Evolutionary conservation across 352 stramenopile genomes (phyloP).

Genomic region (Pythium phragmiticola): DNA sequence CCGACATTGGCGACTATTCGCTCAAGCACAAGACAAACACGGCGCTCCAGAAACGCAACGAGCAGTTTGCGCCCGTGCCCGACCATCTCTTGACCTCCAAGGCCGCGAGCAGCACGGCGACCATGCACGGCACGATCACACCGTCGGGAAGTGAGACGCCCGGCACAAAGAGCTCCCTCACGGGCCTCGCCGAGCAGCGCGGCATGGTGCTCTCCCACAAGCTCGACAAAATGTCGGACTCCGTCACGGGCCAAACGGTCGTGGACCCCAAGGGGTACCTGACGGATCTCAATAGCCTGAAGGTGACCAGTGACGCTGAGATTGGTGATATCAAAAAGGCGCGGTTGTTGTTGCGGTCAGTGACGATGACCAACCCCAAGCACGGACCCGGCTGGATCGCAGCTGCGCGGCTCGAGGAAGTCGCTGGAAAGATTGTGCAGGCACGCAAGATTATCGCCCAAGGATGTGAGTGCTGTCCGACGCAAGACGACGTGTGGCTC

Average conservation of each 20-base stretch:
- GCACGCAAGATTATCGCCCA: slow-evolving; percentile 98
- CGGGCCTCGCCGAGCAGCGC: slow-evolving; percentile 89
- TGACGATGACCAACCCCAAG: slow-evolving; percentile 98
- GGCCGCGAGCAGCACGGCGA: slow-evolving; percentile 23
- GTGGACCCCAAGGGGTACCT: slow-evolving; percentile 98
- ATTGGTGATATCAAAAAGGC: slow-evolving; percentile 99
- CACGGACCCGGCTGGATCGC: slow-evolving; percentile 99
- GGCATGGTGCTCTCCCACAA: slow-evolving; percentile 94
- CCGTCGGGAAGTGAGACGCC: slow-evolving; percentile 49
- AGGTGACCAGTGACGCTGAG: slow-evolving; percentile 92
- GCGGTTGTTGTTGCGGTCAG: slow-evolving; percentile 93
- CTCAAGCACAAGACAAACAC: slow-evolving; percentile 90
- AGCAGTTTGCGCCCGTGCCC: slow-evolving; percentile 94
- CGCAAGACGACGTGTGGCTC: slow-evolving; percentile 98
- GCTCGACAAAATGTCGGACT: slow-evolving; percentile 97
- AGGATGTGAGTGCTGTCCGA: slow-evolving; percentile 95
- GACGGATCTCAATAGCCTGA: slow-evolving; percentile 95
- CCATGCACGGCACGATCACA: slow-evolving; percentile 56
- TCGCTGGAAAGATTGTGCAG: slow-evolving; percentile 94
- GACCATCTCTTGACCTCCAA: slow-evolving; percentile 90
- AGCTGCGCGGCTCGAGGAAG: slow-evolving; percentile 96
- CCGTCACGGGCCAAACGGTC: slow-evolving; percentile 94
- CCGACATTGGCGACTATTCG: slow-evolving; percentile 96
- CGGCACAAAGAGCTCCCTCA: slow-evolving; percentile 67
- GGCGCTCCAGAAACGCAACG: slow-evolving; percentile 91